Base-by-base conservation (phyloP, 2,329 filamentous ascomycete genomes). In the Fonsecaea pugnacius region DNA sequence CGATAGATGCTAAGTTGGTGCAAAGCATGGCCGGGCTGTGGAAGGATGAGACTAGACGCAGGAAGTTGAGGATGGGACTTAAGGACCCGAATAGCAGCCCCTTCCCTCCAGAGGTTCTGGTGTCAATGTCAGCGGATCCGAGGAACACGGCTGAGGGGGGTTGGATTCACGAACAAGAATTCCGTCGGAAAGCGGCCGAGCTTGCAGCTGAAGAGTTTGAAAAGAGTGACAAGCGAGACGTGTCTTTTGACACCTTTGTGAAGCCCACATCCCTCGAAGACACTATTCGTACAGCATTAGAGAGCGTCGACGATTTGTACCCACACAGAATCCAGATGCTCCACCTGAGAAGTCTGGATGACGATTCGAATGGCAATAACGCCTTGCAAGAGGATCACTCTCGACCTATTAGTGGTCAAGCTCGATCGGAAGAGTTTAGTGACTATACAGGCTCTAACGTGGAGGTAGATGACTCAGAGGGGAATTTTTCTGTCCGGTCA, bases 91-190 rank as follows among this genome's bases (percentile, higher is more conserved):
- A 83, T 4, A 91, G 87, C 71, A 94, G 85, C 66, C 91, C 92
- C 0, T 96, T 96, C 69, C 87, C 90, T 1, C 82, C 87, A 0
- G 93, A 96, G 70, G 92, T 87, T 4, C 78, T 98, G 63, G 85
- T 96, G 3, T 91, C 92, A 2, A 96, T 98, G 88, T 96, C 92
- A 43, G 92, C 92, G 5, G 90, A 95, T 75, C 82, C 87, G 35
- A 85, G 92, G 59, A 84, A 91, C 65, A 86, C 87, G 2, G 84
- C 88, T 43, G 82, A 86, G n/a, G 86, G 87, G n/a, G 89, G 87
- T 0, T 99, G 95, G 94, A 89, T 97, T 61, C 93, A 97, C 70
- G 94, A 98, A 74, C 88, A 91, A 53, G 93, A 96, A 72, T 94
- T 89, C 72, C 82, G 86, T 35, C 80, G 87, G 50, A 83, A 90